These are phyloP conservation scores for Bipolaris victoriae DNA, from an alignment of 2,329 filamentous ascomycete genomes.

Conservation along the genomic window DNA sequence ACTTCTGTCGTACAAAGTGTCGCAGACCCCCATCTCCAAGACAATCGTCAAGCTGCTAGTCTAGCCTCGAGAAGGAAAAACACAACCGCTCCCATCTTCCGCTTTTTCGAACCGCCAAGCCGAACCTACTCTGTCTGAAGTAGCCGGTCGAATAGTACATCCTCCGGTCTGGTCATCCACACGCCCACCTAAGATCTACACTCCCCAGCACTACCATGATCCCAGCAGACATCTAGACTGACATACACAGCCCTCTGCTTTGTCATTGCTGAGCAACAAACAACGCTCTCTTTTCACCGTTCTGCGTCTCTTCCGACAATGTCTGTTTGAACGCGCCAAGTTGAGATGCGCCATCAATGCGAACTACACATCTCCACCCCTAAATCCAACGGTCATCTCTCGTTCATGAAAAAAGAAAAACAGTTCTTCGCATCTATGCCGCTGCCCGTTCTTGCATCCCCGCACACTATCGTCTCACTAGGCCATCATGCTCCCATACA, in stretches of 20 bases:
- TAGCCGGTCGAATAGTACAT: background rate
- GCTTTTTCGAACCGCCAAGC: background rate
- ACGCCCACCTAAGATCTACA: no score
- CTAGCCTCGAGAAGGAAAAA: background rate
- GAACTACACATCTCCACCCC: background rate
- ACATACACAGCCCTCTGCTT: background rate
- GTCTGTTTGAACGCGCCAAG: constrained; percentile 11
- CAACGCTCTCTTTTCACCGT: background rate
- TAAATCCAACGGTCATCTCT: background rate
- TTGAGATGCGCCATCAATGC: constrained; percentile 11
- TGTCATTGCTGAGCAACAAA: background rate
- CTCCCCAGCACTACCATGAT: no score
- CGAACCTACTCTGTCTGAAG: no score
- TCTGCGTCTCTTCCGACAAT: constrained; percentile 12
- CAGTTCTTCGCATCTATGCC: no score
- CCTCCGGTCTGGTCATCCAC: no score
- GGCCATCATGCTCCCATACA: no score
- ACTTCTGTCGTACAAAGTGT: constrained; percentile 2
- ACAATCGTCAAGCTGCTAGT: background rate
- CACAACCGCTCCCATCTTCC: background rate
- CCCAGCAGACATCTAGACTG: background rate
- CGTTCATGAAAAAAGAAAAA: background rate
- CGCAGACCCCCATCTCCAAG: constrained; percentile 1
- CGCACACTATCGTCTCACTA: no score
- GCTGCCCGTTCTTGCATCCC: no score